phyloP scores from a whole-genome alignment of 2,329 filamentous ascomycete genomes.

The Karstenula rhodostoma region DNA sequence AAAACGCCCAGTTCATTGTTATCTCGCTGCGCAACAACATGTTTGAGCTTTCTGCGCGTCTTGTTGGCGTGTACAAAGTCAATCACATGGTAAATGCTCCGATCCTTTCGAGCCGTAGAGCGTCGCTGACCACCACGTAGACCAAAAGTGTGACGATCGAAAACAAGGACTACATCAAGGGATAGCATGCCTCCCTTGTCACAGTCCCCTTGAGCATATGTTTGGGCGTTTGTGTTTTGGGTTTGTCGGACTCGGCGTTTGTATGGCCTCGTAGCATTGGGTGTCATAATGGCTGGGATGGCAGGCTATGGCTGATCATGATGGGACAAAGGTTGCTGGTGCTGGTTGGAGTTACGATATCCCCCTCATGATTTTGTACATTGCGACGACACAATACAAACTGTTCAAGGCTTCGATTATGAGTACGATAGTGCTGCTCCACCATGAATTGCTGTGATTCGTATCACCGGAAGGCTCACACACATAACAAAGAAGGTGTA shows the following conservation, averaged over 20 bases:
- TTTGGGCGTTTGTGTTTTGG: slow-evolving; percentile 3
- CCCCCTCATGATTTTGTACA: slow-evolving; percentile 1
- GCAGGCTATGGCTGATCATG: background rate
- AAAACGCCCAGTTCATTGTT: slow-evolving; percentile 99
- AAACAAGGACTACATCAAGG: slow-evolving; percentile 56
- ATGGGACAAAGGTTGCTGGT: background rate
- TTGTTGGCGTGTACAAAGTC: slow-evolving; percentile 99
- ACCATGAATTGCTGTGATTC: too few species aligned
- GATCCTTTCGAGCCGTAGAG: background rate
- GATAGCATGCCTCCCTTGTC: background rate
- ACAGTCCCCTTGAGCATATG: background rate
- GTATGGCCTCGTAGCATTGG: background rate
- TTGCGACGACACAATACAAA: background rate
- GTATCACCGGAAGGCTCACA: too few species aligned
- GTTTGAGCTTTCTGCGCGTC: slow-evolving; percentile 95
- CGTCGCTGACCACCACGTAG: slow-evolving; percentile 42
- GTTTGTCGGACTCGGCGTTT: slow-evolving; percentile 2
- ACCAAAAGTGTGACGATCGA: slow-evolving; percentile 63
- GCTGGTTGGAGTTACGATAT: background rate
- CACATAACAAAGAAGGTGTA: too few species aligned
- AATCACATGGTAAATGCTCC: slow-evolving; percentile 79
- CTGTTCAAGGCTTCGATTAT: background rate
- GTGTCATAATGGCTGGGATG: background rate
- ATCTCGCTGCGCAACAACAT: slow-evolving; percentile 99
- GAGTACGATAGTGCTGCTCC: too few species aligned